Evolutionary conservation across 768 basidiomycete genomes (phyloP).

Genomic region (Russula foetens): DNA sequence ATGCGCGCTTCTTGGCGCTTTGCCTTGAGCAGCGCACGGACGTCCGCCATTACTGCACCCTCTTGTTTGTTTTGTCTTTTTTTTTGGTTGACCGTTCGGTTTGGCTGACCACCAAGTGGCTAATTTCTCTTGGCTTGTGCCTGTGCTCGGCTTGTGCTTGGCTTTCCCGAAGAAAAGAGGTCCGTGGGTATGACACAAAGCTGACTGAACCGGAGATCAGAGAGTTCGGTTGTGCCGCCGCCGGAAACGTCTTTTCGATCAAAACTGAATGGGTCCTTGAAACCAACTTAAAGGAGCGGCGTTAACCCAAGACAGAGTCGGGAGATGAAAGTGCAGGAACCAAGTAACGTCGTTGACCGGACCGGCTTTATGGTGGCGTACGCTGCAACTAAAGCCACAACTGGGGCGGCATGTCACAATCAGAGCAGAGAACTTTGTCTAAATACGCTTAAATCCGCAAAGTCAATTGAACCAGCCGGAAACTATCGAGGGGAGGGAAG

Average conservation of each 20-base stretch:
- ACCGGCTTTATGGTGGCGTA: too few species aligned
- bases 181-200: too few species aligned
- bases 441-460: neutral
- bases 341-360: neutral
- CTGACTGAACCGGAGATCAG: neutral
- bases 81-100: neutral
- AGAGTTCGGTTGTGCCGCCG: neutral
- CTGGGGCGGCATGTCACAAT: too few species aligned
- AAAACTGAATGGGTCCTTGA: neutral
- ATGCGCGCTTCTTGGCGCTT: slow-evolving; percentile 71
- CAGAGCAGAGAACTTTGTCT: neutral
- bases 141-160: neutral
- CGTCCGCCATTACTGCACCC: too few species aligned
- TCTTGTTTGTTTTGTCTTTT: neutral
- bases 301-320: neutral
- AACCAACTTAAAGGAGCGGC: neutral
- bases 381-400: too few species aligned
- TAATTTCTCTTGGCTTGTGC: too few species aligned
- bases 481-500: neutral
- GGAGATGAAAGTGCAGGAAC: neutral
- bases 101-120: too few species aligned
- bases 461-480: neutral
- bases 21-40: slow-evolving; percentile 73
- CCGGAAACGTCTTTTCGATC: neutral
- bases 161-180: neutral